A percentile compares a stretch with the other conserved stretches of the same genome.
These are phyloP conservation scores for Botrytis medusae DNA, from an alignment of 2,329 filamentous ascomycete species.

Conservation along the genomic window DNA sequence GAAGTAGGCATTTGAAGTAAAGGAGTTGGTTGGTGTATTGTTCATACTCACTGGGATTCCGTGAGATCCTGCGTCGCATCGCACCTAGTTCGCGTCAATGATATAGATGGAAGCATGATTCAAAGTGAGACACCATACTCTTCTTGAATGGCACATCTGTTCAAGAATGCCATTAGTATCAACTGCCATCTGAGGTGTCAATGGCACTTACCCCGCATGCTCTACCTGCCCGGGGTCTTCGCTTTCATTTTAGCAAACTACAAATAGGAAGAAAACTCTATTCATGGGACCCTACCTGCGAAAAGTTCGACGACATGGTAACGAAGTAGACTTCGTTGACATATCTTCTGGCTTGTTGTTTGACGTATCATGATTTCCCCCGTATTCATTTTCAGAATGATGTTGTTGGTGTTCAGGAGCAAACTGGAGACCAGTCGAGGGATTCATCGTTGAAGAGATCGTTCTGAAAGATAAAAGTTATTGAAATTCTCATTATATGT, in stretches of 20 bases:
- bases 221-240: slow-evolving; percentile 21
- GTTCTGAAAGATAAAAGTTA: not conserved
- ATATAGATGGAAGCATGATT: not conserved
- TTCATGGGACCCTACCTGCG: slow-evolving; percentile 1
- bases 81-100: slow-evolving; percentile 61
- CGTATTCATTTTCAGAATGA: not conserved
- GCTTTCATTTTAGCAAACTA: not conserved
- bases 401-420: not conserved
- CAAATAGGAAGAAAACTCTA: not conserved
- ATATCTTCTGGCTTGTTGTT: not conserved
- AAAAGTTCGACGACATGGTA: slow-evolving; percentile 13
- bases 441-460: not conserved
- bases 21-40: not conserved
- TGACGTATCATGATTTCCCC: not conserved
- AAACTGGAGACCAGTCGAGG: not conserved
- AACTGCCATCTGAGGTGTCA: not conserved
- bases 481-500: not conserved
- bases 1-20: not conserved
- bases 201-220: slow-evolving; percentile 21
- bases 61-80: slow-evolving; percentile 94
- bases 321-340: not conserved
- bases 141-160: slow-evolving; percentile 20
- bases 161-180: not conserved
- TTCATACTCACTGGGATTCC: slow-evolving; percentile 64
- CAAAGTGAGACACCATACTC: not conserved